A percentile compares a stretch with the other conserved stretches of the same genome.
These are phyloP conservation scores for Lindgomyces ingoldianus DNA, from an alignment of 495 filamentous ascomycete species.

Conservation along the genomic window DNA sequence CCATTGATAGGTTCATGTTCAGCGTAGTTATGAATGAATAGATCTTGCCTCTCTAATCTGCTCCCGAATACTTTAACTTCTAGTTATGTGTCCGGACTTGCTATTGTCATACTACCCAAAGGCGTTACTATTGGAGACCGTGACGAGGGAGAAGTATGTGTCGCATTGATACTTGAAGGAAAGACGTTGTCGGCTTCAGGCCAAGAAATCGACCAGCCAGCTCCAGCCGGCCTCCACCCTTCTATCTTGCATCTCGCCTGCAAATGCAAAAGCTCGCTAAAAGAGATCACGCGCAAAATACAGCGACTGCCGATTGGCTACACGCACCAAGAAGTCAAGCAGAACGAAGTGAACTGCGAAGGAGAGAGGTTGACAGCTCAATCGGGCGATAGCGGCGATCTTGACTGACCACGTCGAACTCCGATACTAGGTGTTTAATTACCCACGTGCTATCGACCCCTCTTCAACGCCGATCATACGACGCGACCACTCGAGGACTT, in stretches of 20 bases:
- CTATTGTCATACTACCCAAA: no score
- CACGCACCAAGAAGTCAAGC: not conserved
- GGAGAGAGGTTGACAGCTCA: not conserved
- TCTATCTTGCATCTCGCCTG: not conserved
- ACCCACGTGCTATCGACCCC: not conserved
- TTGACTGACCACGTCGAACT: not conserved
- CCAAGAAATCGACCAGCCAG: not conserved
- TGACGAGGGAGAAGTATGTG: no score
- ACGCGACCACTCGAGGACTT: not conserved
- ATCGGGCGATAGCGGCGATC: not conserved
- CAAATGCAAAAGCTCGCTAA: not conserved
- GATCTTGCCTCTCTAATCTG: no score
- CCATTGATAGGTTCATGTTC: no score
- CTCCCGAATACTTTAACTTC: no score
- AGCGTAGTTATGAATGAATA: no score
- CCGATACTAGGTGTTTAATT: not conserved
- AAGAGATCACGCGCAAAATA: not conserved
- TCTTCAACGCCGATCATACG: not conserved
- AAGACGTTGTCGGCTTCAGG: not conserved
- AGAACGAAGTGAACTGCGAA: not conserved
- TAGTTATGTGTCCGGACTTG: no score
- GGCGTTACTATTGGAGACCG: no score
- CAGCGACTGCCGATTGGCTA: not conserved
- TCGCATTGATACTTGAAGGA: not conserved
- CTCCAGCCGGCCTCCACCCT: not conserved